These are phyloP conservation scores for slime mould (Dictyostelium discoideum) DNA, from an alignment of 78 protist species.

Conservation along the genomic window DNA sequence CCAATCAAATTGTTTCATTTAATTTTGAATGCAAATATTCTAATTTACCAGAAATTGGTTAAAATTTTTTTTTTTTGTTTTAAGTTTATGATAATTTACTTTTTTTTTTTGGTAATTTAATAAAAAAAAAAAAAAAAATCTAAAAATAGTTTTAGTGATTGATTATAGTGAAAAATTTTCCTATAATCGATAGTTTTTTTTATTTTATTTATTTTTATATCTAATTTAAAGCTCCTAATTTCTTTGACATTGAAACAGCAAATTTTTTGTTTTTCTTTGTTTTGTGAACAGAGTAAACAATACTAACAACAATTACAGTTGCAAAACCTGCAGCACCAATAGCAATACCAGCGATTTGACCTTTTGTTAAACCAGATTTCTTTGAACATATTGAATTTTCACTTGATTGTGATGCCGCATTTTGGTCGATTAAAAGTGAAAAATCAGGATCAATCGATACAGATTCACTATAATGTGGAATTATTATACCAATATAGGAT, in stretches of 20 bases:
- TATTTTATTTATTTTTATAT: not conserved
- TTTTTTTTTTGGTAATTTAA: no score
- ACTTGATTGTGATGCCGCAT: not conserved
- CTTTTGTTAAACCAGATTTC: not conserved
- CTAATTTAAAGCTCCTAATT: not conserved
- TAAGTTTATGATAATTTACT: no score
- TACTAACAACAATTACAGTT: not conserved
- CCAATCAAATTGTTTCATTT: no score
- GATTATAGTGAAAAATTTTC: not conserved
- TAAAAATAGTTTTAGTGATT: not conserved
- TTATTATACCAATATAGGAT: not conserved
- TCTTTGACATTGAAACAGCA: not conserved
- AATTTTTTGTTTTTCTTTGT: not conserved
- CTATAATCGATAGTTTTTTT: not conserved
- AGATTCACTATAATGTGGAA: not conserved
- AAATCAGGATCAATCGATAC: not conserved
- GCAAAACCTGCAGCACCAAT: not conserved
- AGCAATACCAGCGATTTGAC: not conserved
- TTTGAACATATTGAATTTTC: slow-evolving; percentile 1
- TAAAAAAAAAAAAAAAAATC: no score
- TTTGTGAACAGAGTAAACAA: not conserved
- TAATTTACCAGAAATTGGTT: no score
- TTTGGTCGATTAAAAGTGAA: not conserved
- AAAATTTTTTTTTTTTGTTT: no score
- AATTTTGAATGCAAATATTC: no score